Conservation (phyloP, 1,139 yeast genomes). For the Nadsonia commutata region DNA sequence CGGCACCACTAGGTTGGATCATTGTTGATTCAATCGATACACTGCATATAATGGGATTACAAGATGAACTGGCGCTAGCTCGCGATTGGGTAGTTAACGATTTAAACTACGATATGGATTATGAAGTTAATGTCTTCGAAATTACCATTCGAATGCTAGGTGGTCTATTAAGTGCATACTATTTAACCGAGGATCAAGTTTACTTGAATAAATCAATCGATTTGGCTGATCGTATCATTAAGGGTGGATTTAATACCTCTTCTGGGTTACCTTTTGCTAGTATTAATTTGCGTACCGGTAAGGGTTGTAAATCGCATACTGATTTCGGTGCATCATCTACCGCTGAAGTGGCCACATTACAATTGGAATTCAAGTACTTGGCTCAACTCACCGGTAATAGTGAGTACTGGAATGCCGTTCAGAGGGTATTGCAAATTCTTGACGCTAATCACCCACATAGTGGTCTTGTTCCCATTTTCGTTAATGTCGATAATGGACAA, state of each 20-base stretch:
- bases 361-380: slow-evolving; percentile 76
- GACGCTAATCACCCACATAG: slow-evolving; percentile 42
- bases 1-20: slow-evolving; percentile 85
- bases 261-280: slow-evolving; percentile 68
- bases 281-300: slow-evolving; percentile 52
- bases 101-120: slow-evolving; percentile 47
- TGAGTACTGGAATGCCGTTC: slow-evolving; percentile 66
- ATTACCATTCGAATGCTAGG: slow-evolving; percentile 92
- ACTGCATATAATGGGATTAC: slow-evolving; percentile 62
- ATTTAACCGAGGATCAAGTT: slow-evolving; percentile 52
- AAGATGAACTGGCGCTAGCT: slow-evolving; percentile 50
- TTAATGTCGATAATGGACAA: slow-evolving; percentile 59
- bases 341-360: slow-evolving; percentile 82
- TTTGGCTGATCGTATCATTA: slow-evolving; percentile 39
- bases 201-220: slow-evolving; percentile 70
- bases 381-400: slow-evolving; percentile 67
- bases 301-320: slow-evolving; percentile 41
- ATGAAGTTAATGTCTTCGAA: slow-evolving; percentile 73
- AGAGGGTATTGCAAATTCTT: slow-evolving; percentile 48
- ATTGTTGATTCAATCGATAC: slow-evolving; percentile 85
- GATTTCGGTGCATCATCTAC: slow-evolving; percentile 66
- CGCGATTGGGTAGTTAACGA: slow-evolving; percentile 58
- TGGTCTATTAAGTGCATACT: slow-evolving; percentile 72
- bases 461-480: slow-evolving; percentile 74
- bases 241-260: slow-evolving; percentile 36